Percentiles rank a stretch among this genome's conserved stretches.
Conservation (phyloP, 1,284 basidiomycete genomes). For the Puccinia triticina region DNA sequence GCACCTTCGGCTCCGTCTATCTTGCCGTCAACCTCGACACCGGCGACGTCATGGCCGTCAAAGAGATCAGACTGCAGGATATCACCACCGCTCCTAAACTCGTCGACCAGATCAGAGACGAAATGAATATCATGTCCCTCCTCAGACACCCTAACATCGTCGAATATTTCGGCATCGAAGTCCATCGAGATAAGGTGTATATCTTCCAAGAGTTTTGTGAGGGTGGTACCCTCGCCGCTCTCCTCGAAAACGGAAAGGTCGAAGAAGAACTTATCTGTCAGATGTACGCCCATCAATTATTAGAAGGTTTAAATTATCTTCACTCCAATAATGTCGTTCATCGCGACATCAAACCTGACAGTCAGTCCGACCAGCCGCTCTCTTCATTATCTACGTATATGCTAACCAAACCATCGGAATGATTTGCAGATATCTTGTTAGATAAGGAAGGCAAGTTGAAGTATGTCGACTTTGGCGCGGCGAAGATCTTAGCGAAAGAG, state of each 20-base stretch:
- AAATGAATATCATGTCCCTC: constrained; percentile 98
- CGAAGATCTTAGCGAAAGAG: constrained; percentile 94
- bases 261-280: constrained; percentile 96
- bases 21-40: constrained; percentile 95
- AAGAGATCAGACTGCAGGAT: constrained; percentile 98
- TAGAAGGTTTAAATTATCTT: constrained; percentile 89
- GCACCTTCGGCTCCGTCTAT: constrained; percentile 97
- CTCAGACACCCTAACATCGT: constrained; percentile 97
- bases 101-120: constrained; percentile 90
- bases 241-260: constrained; percentile 90
- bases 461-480: constrained; percentile 97
- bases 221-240: constrained; percentile 85
- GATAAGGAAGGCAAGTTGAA: constrained; percentile 91
- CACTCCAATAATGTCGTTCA: constrained; percentile 92
- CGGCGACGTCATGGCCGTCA: constrained; percentile 97
- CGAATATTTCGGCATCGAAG: constrained; percentile 98
- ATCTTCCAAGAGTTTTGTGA: constrained; percentile 99
- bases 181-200: constrained; percentile 97
- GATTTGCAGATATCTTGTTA: constrained; percentile 78
- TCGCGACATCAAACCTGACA: constrained; percentile 98
- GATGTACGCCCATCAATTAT: constrained; percentile 94
- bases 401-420: constrained; percentile 21
- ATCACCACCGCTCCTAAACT: constrained; percentile 67
- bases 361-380: constrained; percentile 68
- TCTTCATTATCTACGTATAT: constrained; percentile 21